phyloP scores from a whole-genome alignment of 2,329 filamentous ascomycete genomes.

The Fonsecaea erecta region DNA sequence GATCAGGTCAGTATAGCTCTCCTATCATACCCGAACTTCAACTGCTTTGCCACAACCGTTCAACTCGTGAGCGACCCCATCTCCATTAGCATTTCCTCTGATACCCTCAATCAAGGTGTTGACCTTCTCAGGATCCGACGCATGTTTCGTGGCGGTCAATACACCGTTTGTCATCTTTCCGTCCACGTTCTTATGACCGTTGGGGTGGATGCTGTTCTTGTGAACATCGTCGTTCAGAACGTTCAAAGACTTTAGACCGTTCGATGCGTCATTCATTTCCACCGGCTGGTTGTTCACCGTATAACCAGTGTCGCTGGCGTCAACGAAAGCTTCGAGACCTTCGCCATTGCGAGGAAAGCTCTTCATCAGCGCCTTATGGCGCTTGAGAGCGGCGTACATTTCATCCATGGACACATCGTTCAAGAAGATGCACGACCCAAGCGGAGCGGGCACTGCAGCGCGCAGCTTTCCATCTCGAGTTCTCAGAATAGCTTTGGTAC shows the following conservation, averaged over 20 bases:
- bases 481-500: conserved; percentile 70
- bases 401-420: conserved; percentile 69
- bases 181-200: conserved; percentile 18
- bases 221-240: conserved; percentile 35
- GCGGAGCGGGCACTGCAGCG: conserved; percentile 69
- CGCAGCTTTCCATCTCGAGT: conserved; percentile 71
- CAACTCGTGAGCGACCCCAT: conserved; percentile 14
- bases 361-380: conserved; percentile 68
- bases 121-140: conserved; percentile 26
- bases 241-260: conserved; percentile 31
- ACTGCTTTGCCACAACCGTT: conserved; percentile 24
- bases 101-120: conserved; percentile 15
- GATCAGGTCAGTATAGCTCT: no score
- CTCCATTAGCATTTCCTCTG: conserved; percentile 1
- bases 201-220: conserved; percentile 2
- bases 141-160: conserved; percentile 25
- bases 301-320: conserved; percentile 69
- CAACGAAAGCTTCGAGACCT: conserved; percentile 71
- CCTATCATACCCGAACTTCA: conserved; percentile 1
- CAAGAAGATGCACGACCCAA: conserved; percentile 70
- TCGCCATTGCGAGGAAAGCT: conserved; percentile 66
- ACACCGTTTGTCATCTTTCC: conserved; percentile 25
- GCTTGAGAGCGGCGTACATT: conserved; percentile 63
- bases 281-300: conserved; percentile 48
- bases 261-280: conserved; percentile 23